Evolutionary conservation across 345 rosid species (phyloP), one percentile per base, ranked within the genome.

Genomic region (Turritis glabra): DNA sequence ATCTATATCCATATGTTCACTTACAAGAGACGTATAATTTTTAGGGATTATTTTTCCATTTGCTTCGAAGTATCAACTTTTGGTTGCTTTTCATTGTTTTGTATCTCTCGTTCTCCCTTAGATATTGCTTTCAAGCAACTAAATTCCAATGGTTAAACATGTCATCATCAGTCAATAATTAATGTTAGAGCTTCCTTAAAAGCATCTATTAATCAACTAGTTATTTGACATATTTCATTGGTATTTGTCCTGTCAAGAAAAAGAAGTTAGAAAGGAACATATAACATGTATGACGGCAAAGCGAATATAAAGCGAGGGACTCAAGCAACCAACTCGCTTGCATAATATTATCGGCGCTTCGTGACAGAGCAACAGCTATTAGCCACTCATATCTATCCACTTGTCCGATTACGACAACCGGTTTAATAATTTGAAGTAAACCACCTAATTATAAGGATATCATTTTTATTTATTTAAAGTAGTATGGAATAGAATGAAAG

Each of bases 391-490:
- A 40, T 15, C 4, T 15, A 11, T 50, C 53, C 74, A 40, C 53
- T 47, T 68, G 64, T 25, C 75, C 1, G 15, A 57, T 0, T 7
- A 27, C 21, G 54, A 50, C 60, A n/a, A 40, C 73, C 74, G 60
- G 47, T 70, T 35, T 46, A 44, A 54, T 37, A 33, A 75, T 67
- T 48, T 53, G 47, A 41, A 70, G 12, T n/a, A 44, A 64, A 46
- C 80, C 67, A 64, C 65, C 60, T 71, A 63, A 77, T 77, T 35
- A 77, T 77, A 23, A 44, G 22, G 62, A 27, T 51, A 61, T 67
- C n/a, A 38, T 67, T 8, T 17, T 59, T n/a, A n/a, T n/a, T n/a
- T n/a, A n/a, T n/a, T 23, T 15, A 0, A 38, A 27, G 19, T 29
- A 14, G 48, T 15, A 0, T 5, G 17, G 54, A 5, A 67, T 51